Evolutionary conservation across 805 yeast species (phyloP).

Genomic region (Yamadazyma laniorum): DNA sequence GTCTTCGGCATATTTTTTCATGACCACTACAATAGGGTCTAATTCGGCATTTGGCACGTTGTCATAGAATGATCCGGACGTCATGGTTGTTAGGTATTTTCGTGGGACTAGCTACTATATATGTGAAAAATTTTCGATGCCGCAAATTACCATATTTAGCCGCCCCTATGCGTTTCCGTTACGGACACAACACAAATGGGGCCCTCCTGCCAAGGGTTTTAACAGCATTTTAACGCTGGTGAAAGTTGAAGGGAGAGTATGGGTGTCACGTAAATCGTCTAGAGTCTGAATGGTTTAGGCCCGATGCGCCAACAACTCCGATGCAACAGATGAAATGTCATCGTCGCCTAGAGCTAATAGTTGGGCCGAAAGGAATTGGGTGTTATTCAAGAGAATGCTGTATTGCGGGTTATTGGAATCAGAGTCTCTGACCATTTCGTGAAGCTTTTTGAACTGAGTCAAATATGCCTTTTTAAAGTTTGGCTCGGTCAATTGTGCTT

Average conservation of each 20-base stretch:
- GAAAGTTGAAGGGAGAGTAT: too few species aligned
- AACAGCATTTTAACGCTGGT: too few species aligned
- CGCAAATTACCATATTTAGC: constrained; percentile 3
- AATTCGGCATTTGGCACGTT: constrained; percentile 17
- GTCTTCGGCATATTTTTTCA: constrained; percentile 24
- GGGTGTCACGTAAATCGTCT: too few species aligned
- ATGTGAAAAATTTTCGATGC: constrained; percentile 4
- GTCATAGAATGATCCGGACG: constrained; percentile 10
- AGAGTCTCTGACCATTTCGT: constrained; percentile 9
- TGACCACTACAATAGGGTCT: constrained; percentile 29
- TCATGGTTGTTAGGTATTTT: constrained; percentile 9
- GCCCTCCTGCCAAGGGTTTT: too few species aligned
- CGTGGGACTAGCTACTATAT: constrained; percentile 1
- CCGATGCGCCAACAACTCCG: too few species aligned
- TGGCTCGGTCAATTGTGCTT: not conserved
- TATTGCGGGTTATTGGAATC: constrained; percentile 8
- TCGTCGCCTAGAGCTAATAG: constrained; percentile 11
- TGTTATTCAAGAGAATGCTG: constrained; percentile 27
- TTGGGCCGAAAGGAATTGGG: constrained; percentile 28
- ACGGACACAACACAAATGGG: not conserved
- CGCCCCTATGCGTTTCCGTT: not conserved
- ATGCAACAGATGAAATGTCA: too few species aligned
- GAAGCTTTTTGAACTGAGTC: constrained; percentile 10
- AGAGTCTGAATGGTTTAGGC: too few species aligned
- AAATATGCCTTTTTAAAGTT: constrained; percentile 7